phyloP scores from a whole-genome alignment of 2,329 filamentous ascomycete species.

The Trichothecium roseum region DNA sequence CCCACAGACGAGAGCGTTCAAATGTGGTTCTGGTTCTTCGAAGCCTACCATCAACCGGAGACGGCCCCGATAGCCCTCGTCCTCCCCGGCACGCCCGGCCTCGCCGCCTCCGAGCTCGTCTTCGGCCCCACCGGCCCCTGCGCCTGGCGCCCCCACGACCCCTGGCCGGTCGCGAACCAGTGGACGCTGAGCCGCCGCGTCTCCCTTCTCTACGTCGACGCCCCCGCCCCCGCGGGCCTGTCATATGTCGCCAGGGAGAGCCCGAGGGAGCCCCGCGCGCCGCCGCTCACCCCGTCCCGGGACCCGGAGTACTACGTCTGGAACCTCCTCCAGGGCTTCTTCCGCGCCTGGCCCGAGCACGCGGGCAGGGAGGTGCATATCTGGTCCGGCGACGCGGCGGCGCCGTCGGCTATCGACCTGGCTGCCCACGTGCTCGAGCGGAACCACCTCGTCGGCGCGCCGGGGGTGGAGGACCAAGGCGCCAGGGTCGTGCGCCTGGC shows the following conservation, averaged over 20 bases:
- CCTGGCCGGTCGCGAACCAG: too few relatives aligned
- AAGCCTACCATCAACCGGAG: not conserved
- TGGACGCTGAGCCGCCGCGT: not conserved
- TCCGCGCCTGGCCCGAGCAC: not conserved
- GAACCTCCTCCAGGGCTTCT: not conserved
- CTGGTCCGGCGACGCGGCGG: not conserved
- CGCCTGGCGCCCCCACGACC: not conserved
- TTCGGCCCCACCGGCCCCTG: not conserved
- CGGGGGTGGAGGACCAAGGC: not conserved
- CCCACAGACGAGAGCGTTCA: too few relatives aligned
- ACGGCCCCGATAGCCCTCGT: not conserved
- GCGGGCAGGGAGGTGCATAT: not conserved
- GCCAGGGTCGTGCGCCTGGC: not conserved
- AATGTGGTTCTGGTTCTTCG: slow-evolving; percentile 1
- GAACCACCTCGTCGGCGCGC: not conserved
- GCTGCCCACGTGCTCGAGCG: not conserved
- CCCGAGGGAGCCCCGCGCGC: not conserved
- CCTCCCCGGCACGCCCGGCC: not conserved
- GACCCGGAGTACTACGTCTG: not conserved
- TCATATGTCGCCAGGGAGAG: not conserved
- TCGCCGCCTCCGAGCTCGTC: not conserved
- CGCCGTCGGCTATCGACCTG: not conserved
- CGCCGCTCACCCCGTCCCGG: too few relatives aligned
- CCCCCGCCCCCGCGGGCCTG: not conserved
- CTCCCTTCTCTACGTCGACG: slow-evolving; percentile 1